Base-by-base conservation (phyloP, 208 protist species). In the Lotmaria passim region DNA sequence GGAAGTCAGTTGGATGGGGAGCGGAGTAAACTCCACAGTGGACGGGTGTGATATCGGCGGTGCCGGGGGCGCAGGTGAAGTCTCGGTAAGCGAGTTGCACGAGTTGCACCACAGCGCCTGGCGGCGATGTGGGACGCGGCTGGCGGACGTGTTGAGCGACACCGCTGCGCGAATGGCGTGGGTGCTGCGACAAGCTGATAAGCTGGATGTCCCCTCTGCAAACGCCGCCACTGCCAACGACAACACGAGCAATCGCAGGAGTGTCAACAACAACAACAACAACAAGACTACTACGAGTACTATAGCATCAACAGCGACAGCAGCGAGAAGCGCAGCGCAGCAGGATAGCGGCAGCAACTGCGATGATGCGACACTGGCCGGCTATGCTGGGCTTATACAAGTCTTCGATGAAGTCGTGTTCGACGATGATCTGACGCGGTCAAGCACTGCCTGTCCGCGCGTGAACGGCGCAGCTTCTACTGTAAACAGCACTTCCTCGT, bases 1-100 rank as follows among this genome's bases (percentile, higher is more conserved):
- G 36, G 64, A 69, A 23, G 47, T 36, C 14, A 23, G 24, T 31
- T 72, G 65, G 65, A 68, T 72, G 59, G 21, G 59, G 60, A 73
- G 28, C 59, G 15, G 41, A 19, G 39, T 28, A 52, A 41, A 50
- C 55, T 19, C 26, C 26, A 34, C 46, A 10, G 12, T 23, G 3
- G 44, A 8, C 21, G 46, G 12, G 0, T 41, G 3, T 19, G 7
- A 15, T 12, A 23, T 10, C 4, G 21, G 14, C 47, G 47, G 3
- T 8, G 23, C 17, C 31, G 60, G 34, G 10, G 60, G 53, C 4
- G 58, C 51, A 0, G 58, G n/a, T 31, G 39, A 52, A 17, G 58
- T 36, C 26, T 23, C 57, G 4, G 34, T 21, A 6, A 26, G 23
- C 15, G 57, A 6, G n/a, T 48, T 64, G 24, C 8, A 33, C 19